A percentile compares a stretch with the other conserved stretches of the same genome.
These are phyloP conservation scores for Blastobotrys malaysiensis DNA, from an alignment of 1,139 yeast species.

Conservation along the genomic window DNA sequence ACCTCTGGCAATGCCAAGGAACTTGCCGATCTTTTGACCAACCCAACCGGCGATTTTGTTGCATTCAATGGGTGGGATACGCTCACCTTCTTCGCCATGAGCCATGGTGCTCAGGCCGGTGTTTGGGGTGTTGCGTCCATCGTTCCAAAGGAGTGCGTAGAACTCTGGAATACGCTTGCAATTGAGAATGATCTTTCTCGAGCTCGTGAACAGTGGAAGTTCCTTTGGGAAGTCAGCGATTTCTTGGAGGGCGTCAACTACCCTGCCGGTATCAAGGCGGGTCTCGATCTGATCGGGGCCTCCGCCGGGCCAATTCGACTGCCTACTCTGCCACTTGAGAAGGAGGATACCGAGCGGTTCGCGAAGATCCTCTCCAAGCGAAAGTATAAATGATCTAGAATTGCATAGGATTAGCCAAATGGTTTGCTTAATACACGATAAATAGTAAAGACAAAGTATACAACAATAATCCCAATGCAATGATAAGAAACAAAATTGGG, in stretches of 20 bases:
- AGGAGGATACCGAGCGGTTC: conserved; percentile 5
- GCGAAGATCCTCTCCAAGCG: conserved; percentile 7
- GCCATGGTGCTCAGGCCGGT: conserved; percentile 8
- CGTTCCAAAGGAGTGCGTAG: conserved; percentile 11
- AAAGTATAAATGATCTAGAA: conserved; percentile 10
- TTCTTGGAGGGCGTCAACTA: conserved; percentile 9
- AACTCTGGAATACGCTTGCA: conserved; percentile 8
- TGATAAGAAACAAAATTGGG: no score
- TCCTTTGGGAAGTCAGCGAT: conserved; percentile 8
- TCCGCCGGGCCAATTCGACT: conserved; percentile 7
- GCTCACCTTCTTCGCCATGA: conserved; percentile 8
- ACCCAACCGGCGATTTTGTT: conserved; percentile 4
- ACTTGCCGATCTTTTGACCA: conserved; percentile 8
- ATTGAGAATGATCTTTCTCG: conserved; percentile 6
- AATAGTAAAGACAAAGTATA: no score
- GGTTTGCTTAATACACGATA: no score
- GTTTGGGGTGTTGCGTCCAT: conserved; percentile 10
- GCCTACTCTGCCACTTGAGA: conserved; percentile 8
- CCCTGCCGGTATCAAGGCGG: conserved; percentile 12
- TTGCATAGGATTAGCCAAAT: no score
- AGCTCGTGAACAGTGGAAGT: conserved; percentile 11
- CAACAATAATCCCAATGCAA: no score
- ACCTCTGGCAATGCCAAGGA: conserved; percentile 12
- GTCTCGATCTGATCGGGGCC: conserved; percentile 4
- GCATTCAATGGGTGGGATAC: conserved; percentile 11